phyloP scores from a whole-genome alignment of 108 stramenopile species.

The Conticribra guillardii region DNA sequence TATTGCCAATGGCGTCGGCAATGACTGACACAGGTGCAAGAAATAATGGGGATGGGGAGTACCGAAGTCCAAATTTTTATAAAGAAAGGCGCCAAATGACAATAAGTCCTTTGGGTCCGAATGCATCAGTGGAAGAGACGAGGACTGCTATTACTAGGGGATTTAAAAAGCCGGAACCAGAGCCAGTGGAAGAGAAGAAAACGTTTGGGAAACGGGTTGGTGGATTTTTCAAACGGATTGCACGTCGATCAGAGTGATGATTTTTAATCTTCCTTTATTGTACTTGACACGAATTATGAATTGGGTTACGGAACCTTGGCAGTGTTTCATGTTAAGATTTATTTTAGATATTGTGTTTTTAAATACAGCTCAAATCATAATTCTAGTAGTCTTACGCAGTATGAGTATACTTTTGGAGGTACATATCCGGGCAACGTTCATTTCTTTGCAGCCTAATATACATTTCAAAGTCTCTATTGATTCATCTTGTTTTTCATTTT shows the following conservation, averaged over 20 bases:
- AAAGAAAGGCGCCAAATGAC: constrained; percentile 62
- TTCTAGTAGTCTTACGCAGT: neutral
- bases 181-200: constrained; percentile 26
- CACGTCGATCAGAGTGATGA: constrained; percentile 2
- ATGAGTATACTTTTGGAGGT: neutral
- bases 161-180: constrained; percentile 61
- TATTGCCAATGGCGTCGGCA: constrained; percentile 7
- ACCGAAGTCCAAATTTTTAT: constrained; percentile 63
- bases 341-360: neutral
- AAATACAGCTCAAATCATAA: neutral
- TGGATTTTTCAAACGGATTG: constrained; percentile 40
- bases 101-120: constrained; percentile 64
- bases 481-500: too few species aligned
- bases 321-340: neutral
- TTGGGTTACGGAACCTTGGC: neutral
- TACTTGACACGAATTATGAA: neutral
- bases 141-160: constrained; percentile 65
- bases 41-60: constrained; percentile 39
- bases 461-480: too few species aligned
- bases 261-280: neutral
- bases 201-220: constrained; percentile 41
- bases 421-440: too few species aligned
- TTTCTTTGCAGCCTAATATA: too few species aligned
- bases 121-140: constrained; percentile 65
- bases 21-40: constrained; percentile 3